These are phyloP conservation scores for Starmerella stigmatis DNA, from an alignment of 805 yeast genomes.

Conservation along the genomic window DNA sequence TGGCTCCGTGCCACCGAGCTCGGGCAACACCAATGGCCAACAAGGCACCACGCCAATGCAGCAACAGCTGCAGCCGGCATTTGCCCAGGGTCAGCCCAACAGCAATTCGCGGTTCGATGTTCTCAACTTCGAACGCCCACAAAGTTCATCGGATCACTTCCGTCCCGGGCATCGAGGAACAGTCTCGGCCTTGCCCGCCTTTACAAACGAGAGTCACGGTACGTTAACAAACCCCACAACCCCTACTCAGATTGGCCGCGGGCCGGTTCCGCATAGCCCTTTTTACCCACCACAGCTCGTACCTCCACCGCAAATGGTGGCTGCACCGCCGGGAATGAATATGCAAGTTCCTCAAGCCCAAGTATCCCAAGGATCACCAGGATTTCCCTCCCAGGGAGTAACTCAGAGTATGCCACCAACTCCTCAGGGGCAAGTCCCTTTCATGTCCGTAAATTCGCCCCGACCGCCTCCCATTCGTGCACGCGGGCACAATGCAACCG, in stretches of 20 bases:
- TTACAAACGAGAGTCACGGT: conserved; percentile 6
- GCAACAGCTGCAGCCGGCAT: conserved; percentile 1
- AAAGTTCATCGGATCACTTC: conserved; percentile 19
- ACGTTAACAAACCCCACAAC: too few relatives aligned
- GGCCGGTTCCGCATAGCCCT: not conserved
- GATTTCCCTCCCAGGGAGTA: not conserved
- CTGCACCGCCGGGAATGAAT: not conserved
- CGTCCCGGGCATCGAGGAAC: conserved; percentile 22
- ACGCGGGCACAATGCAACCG: conserved; percentile 9
- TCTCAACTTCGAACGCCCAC: conserved; percentile 20
- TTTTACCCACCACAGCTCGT: conserved; percentile 15
- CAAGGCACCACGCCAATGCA: not conserved
- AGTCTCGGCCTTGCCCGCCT: conserved; percentile 24
- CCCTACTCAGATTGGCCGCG: not conserved
- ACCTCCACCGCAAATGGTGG: conserved; percentile 3
- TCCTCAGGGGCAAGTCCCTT: conserved; percentile 1
- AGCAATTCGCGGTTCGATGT: conserved; percentile 20
- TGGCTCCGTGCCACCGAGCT: not conserved
- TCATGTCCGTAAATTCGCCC: conserved; percentile 7
- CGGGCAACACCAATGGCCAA: not conserved
- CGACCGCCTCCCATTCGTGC: conserved; percentile 2
- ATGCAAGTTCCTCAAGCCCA: not conserved
- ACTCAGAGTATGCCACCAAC: not conserved
- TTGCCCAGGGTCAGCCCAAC: conserved; percentile 1
- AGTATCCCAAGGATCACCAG: not conserved